A percentile compares a stretch with the other conserved stretches of the same genome.
These are phyloP conservation scores for Cymbopogon flexuosus DNA, from an alignment of 202 grass and related monocot species.

Conservation along the genomic window DNA sequence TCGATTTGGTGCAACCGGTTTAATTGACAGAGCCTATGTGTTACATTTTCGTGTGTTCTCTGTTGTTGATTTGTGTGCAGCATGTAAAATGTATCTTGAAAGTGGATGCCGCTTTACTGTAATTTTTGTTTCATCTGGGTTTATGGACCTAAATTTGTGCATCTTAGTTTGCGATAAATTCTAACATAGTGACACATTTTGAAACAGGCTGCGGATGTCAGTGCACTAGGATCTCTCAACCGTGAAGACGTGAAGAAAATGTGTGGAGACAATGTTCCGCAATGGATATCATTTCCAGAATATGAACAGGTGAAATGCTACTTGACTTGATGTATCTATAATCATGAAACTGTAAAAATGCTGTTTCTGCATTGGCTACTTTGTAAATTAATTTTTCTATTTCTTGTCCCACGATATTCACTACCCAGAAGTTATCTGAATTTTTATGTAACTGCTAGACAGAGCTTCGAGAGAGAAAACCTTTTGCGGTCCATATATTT, in stretches of 20 bases:
- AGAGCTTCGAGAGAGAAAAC: neutral
- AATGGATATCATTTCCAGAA: slow-evolving; percentile 90
- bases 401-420: neutral
- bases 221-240: slow-evolving; percentile 52
- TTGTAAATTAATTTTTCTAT: neutral
- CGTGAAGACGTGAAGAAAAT: slow-evolving; percentile 93
- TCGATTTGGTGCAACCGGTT: neutral
- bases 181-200: neutral
- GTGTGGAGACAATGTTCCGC: slow-evolving; percentile 78
- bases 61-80: neutral
- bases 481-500: neutral
- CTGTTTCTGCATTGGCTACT: neutral
- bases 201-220: slow-evolving; percentile 72
- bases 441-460: neutral
- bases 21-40: neutral
- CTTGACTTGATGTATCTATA: neutral
- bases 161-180: neutral
- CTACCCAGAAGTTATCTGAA: neutral
- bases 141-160: slow-evolving; percentile 10
- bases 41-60: neutral
- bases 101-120: neutral
- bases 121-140: neutral
- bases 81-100: neutral
- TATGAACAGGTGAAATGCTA: slow-evolving; percentile 71
- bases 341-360: neutral